These are phyloP conservation scores for Plantago coronopus DNA, from an alignment of 305 asterid species.

Conservation along the genomic window DNA sequence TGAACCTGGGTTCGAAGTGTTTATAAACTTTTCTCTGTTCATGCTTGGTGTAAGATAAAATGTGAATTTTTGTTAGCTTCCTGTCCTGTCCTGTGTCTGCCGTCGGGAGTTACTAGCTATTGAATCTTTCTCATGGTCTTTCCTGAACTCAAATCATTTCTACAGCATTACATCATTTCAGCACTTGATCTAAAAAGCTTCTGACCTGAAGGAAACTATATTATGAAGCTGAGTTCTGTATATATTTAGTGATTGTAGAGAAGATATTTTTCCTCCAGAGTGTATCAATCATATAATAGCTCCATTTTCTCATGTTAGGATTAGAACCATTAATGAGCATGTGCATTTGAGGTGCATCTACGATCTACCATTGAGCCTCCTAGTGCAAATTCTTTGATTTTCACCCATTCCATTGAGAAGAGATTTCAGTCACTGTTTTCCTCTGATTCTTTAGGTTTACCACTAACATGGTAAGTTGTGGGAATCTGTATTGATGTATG, in stretches of 20 bases:
- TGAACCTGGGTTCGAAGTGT: conserved; percentile 4
- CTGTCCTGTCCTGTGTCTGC: conserved; percentile 3
- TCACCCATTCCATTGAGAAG: no score
- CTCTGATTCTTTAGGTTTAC: background rate
- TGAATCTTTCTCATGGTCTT: background rate
- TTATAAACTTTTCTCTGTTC: background rate
- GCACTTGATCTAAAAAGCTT: conserved; percentile 6
- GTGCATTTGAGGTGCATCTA: no score
- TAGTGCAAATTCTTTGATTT: no score
- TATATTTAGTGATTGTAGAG: background rate
- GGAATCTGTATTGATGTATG: background rate
- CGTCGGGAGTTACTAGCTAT: background rate
- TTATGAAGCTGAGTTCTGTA: background rate
- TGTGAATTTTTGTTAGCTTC: background rate
- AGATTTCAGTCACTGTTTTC: no score
- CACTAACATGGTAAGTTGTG: conserved; percentile 6
- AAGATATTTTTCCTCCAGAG: background rate
- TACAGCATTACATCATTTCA: background rate
- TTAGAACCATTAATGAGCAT: background rate
- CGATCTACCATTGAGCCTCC: no score
- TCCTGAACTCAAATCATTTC: conserved; percentile 7
- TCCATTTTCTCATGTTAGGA: background rate
- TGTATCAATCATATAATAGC: background rate
- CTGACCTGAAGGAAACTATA: background rate
- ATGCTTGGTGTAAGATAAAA: conserved; percentile 12